Percentiles rank a stretch among this genome's conserved stretches.
phyloP scores from a whole-genome alignment of 192 early-diverging fungal species.

The Dissophora globulifera region DNA sequence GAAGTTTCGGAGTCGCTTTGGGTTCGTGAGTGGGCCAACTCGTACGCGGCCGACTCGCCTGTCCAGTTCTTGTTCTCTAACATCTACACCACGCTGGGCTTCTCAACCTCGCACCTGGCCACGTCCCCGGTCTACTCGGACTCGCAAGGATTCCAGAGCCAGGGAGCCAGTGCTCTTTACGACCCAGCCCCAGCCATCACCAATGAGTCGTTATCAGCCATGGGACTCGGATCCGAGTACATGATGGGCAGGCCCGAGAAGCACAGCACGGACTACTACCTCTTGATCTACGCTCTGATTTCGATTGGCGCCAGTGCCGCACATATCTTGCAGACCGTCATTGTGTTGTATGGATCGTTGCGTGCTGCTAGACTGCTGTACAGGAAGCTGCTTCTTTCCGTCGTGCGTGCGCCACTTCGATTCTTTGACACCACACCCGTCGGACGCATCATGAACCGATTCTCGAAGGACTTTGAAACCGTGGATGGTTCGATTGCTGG shows the following conservation, averaged over 20 bases:
- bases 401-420: slow-evolving; percentile 72
- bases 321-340: slow-evolving; percentile 56
- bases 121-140: slow-evolving; percentile 36
- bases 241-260: slow-evolving; percentile 11
- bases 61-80: slow-evolving; percentile 44
- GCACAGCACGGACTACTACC: slow-evolving; percentile 59
- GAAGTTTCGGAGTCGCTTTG: slow-evolving; percentile 63
- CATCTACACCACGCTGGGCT: slow-evolving; percentile 30
- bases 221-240: slow-evolving; percentile 19
- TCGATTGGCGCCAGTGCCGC: slow-evolving; percentile 55
- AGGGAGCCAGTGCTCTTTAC: slow-evolving; percentile 7
- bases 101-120: slow-evolving; percentile 26
- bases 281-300: slow-evolving; percentile 62
- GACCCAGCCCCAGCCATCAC: slow-evolving; percentile 15
- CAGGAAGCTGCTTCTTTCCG: slow-evolving; percentile 59
- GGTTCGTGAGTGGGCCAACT: slow-evolving; percentile 62
- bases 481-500: slow-evolving; percentile 73
- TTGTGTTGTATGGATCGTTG: slow-evolving; percentile 62
- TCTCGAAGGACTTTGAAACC: slow-evolving; percentile 83
- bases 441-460: slow-evolving; percentile 87
- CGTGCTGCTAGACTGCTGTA: slow-evolving; percentile 67
- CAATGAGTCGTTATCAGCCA: slow-evolving; percentile 22
- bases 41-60: slow-evolving; percentile 25
- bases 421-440: slow-evolving; percentile 85
- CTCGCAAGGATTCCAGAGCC: slow-evolving; percentile 23